phyloP scores from a whole-genome alignment of 345 rosid species.

The Populus pruinosa region DNA sequence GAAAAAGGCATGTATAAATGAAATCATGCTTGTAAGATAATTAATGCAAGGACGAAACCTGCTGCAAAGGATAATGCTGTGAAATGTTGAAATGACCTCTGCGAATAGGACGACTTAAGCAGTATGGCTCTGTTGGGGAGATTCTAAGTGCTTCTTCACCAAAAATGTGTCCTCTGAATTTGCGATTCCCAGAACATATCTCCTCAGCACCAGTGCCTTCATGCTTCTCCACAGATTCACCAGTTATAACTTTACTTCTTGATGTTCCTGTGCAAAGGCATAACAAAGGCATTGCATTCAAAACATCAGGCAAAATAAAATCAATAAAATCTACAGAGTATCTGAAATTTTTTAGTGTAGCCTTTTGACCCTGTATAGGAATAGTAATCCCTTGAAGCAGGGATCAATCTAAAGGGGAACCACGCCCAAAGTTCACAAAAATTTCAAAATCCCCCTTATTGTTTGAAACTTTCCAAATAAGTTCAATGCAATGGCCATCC shows the following conservation, averaged over 20 bases:
- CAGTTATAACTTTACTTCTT: constrained; percentile 33
- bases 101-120: constrained; percentile 72
- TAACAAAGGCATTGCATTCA: background rate
- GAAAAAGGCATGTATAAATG: background rate
- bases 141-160: constrained; percentile 88
- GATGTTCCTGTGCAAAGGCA: constrained; percentile 43
- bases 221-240: constrained; percentile 27
- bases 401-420: background rate
- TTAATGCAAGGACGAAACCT: constrained; percentile 41
- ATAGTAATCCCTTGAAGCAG: background rate
- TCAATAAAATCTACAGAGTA: background rate
- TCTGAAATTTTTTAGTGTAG: background rate
- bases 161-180: constrained; percentile 52
- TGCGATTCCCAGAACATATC: constrained; percentile 36
- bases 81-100: constrained; percentile 93
- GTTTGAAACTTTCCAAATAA: background rate
- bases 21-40: background rate
- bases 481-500: background rate
- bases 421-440: too few species aligned
- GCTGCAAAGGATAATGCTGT: constrained; percentile 70
- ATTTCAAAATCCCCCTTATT: too few species aligned
- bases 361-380: background rate
- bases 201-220: constrained; percentile 36
- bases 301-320: background rate
- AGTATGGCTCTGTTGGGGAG: constrained; percentile 73